Base-by-base conservation (phyloP, 2,329 filamentous ascomycete genomes). In the Endoconidiophora polonica region DNA sequence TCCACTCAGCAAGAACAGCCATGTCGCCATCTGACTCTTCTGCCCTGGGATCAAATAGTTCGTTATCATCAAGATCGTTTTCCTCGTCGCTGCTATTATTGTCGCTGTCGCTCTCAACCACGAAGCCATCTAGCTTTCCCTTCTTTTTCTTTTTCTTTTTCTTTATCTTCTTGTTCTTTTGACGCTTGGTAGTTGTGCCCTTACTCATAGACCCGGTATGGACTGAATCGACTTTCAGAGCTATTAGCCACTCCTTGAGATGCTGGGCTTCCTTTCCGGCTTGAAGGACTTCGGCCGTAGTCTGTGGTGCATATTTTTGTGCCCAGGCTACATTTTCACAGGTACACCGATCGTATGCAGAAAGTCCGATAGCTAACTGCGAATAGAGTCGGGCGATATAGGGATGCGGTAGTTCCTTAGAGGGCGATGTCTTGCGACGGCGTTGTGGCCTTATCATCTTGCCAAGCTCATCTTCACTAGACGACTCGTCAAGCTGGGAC, bases 251-350 rank as follows among this genome's bases (percentile, higher is more conserved):
- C 53, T 90, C 77, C 52, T 79, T 80, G 22, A 98, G 65, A 6
- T 90, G 66, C 1, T 69, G 59, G 1, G 78, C 77, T 61, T 95
- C 86, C 42, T 69, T 73, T 2, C 83, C 81, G 14, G 68, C 62
- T 58, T 95, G 88, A 9, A 98, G 68, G 1, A 96, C 79, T 52
- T 90, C 78, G 3, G 68, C 68, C 2, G 86, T 79, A 36, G 65
- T 68, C 23, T 63, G 65, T 0, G 91, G 91, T 0, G 83, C 77
- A 64, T 96, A 94, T 59, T 96, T 95, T 39, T 90, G 81, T 2
- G 71, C 63, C 91, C 91, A 98, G 6, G 77, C 65, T 24, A 73
- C 65, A 2, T 68, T 70, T 59, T 96, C 90, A 57, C 83, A 94
- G 46, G 72, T 73, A 6, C 80, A 83, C 54, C 68, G 74, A 61